These are phyloP conservation scores for Phytophthora sojae DNA, from an alignment of 352 stramenopile genomes.

Conservation along the genomic window DNA sequence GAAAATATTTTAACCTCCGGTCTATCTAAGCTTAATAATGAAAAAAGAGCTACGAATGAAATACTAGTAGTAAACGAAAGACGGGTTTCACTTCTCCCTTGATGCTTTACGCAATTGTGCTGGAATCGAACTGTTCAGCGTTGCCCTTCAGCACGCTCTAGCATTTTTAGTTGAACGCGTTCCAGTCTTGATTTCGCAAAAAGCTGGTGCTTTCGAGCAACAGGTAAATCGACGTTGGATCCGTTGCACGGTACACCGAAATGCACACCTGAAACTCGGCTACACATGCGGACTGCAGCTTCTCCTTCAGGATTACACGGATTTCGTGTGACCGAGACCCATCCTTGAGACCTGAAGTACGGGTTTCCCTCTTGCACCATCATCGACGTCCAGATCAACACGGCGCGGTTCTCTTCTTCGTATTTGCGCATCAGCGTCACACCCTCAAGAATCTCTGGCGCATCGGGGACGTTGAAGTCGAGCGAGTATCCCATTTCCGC, in stretches of 20 bases:
- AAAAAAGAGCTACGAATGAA: too few species aligned
- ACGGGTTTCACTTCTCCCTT: too few species aligned
- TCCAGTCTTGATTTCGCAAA: constrained; percentile 26
- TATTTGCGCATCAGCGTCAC: constrained; percentile 29
- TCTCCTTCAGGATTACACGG: constrained; percentile 5
- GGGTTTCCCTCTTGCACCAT: constrained; percentile 16
- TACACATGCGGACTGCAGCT: constrained; percentile 18
- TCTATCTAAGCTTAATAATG: too few species aligned
- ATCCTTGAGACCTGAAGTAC: constrained; percentile 22
- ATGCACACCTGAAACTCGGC: constrained; percentile 19
- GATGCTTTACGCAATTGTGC: not conserved
- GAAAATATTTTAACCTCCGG: too few species aligned
- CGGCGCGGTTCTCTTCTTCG: constrained; percentile 2
- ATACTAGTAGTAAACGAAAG: too few species aligned
- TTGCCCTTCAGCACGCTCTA: constrained; percentile 1
- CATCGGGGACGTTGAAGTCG: not conserved
- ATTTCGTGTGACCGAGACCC: constrained; percentile 12
- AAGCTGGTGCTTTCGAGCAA: constrained; percentile 18
- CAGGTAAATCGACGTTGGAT: constrained; percentile 4
- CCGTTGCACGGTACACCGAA: constrained; percentile 17
- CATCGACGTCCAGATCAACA: constrained; percentile 32
- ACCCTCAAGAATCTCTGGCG: constrained; percentile 5
- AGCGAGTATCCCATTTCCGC: constrained; percentile 18
- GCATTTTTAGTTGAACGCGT: constrained; percentile 18
- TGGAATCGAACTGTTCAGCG: too few species aligned